phyloP scores from a whole-genome alignment of 176 grass and related monocot species.

The Stipa capillata region DNA sequence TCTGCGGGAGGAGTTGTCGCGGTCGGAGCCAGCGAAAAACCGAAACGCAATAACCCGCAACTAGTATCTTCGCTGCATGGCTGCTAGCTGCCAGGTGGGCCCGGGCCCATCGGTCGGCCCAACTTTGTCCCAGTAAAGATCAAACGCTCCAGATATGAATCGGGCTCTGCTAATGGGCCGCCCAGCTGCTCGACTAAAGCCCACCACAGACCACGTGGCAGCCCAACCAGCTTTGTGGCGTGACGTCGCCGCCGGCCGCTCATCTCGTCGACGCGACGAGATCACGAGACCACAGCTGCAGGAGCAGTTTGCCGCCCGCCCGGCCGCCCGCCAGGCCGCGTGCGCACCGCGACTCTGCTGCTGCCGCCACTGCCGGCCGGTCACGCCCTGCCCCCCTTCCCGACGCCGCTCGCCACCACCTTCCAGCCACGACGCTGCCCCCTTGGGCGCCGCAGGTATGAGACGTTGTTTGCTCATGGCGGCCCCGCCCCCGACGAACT shows the following conservation, averaged over 20 bases:
- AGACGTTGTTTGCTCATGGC: no score
- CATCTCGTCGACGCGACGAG: no score
- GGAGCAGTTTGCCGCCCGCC: no score
- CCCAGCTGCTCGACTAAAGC: neutral
- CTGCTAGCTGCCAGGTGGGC: neutral
- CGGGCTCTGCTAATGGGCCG: slow-evolving; percentile 3
- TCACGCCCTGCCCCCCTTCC: neutral
- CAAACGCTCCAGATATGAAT: slow-evolving; percentile 9
- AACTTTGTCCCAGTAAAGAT: no score
- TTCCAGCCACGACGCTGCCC: neutral
- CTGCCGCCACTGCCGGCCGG: no score
- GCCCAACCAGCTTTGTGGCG: no score
- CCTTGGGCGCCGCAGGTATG: neutral
- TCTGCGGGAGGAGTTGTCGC: neutral
- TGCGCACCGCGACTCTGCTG: no score
- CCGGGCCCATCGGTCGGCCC: neutral
- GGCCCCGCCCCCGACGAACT: neutral
- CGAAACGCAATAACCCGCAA: slow-evolving; percentile 14
- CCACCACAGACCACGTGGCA: no score
- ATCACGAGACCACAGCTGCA: no score
- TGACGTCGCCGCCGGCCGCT: neutral
- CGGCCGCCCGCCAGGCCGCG: no score
- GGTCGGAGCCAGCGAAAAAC: neutral
- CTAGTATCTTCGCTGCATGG: neutral
- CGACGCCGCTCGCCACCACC: neutral